Base-by-base conservation (phyloP, 805 yeast species). In the Barnettozyma populi region DNA sequence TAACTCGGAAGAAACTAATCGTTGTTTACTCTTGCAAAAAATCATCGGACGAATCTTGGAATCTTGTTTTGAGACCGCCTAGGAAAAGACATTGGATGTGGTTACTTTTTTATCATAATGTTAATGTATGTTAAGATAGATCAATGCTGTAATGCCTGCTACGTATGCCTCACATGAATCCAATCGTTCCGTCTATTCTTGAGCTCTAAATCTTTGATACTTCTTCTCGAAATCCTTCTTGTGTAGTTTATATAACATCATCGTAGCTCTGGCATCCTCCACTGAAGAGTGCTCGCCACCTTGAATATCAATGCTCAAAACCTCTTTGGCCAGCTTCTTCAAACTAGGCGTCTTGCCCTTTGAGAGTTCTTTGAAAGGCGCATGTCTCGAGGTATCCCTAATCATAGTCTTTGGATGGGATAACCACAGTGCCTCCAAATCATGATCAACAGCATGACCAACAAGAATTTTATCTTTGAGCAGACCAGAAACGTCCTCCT, bases 201-300 rank as follows among this genome's bases (percentile, higher is more conserved):
- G 9, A 24, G 27, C 35, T 34, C 31, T 48, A 35, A 39, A 48
- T 19, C 46, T 45, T 21, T 45, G 47, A 51, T 65, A 65, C 2
- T 61, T 42, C 40, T 66, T 67, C 54, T 83, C 94, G 58, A 86
- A 82, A 45, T 78, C 87, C 45, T 68, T 71, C 59, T 78, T 82
- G 52, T 78, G 75, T 45, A 76, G 60, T 51, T 86, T 75, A 60
- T 80, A 90, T n/a, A 90, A 65, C 50, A 82, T 63, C 96, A 90
- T 90, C 0, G 96, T 82, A 1, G 90, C 90, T 58, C 79, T 78
- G 0, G 97, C 96, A 68, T 90, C 97, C 60, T 88, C 96, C 1
- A 90, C 87, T 0, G 96, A 87, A 4, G 94, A 84, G 68, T 90
- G 97, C 51, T 80, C 75, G 1, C 83, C 88, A 0, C 68, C 69